Base-by-base conservation (phyloP, 306 rosid genomes). In the Abrus precatorius region DNA sequence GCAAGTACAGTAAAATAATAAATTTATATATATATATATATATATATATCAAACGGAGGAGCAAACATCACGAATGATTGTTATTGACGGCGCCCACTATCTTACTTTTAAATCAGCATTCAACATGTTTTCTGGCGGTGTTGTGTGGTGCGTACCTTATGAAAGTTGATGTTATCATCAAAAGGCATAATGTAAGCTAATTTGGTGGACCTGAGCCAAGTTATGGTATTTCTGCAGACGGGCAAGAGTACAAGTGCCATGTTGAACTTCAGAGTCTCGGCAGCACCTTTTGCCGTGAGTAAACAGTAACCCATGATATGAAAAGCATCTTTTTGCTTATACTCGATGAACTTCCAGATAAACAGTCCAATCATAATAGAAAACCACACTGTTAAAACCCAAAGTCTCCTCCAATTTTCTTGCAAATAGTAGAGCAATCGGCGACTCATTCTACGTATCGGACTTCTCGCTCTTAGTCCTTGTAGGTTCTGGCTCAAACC, bases 161-260 rank as follows among this genome's bases (percentile, higher is more conserved):
- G 98, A 80, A 94, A 91, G 87, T 94, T 94, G 90, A 94, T 94
- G 80, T 92, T 94, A 90, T 94, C 98, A 83, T 94, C 97, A 73
- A 94, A 94, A 61, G 97, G 97, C 66, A 92, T 80, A 79, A 88
- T 44, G 82, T 40, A 63, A 29, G 88, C 90, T 54, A 91, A 78
- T 86, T 74, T 84, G 69, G 98, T 94, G 69, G 92, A 88, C 86
- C 98, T 82, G 73, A 94, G 90, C 97, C 96, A 86, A 53, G 98
- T 94, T 86, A 94, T 94, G 84, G 88, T 87, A 83, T 92, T 94
- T 86, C 98, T 88, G 74, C 98, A 94, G 0, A 94, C 94, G 6
- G 98, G 98, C 34, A 94, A 78, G 75, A 94, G 90, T 72, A 94
- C 78, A 41, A 94, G 86, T 54, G 98, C 97, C 98, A 94, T 94